phyloP scores from a whole-genome alignment of 106 monocot genomes.

The Dendrobium catenatum region DNA sequence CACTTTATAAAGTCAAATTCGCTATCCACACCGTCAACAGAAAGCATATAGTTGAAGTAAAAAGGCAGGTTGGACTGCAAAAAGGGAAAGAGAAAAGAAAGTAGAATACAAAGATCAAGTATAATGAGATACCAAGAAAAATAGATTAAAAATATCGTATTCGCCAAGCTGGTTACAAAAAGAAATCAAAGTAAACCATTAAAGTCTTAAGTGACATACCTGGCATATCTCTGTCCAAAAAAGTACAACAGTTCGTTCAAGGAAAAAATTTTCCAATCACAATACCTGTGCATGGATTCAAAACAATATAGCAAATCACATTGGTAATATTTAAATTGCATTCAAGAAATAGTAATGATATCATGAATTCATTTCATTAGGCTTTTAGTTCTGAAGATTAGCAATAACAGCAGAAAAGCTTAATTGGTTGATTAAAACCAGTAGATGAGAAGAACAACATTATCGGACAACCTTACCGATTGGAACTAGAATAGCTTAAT shows the following conservation, averaged over 20 bases:
- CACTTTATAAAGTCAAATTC: neutral
- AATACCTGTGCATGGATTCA: constrained; percentile 1
- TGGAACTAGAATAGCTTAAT: neutral
- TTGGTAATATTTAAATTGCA: neutral
- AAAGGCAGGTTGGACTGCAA: neutral
- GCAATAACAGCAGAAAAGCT: neutral
- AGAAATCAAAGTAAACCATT: neutral
- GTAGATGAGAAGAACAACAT: neutral
- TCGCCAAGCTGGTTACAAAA: neutral
- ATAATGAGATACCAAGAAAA: neutral
- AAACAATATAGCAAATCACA: neutral
- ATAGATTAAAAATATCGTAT: neutral
- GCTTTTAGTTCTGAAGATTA: neutral
- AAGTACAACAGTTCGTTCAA: neutral
- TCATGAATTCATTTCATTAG: neutral
- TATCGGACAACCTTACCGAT: neutral
- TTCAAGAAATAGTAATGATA: neutral
- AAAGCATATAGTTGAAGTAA: neutral
- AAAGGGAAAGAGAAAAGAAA: neutral
- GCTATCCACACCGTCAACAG: neutral
- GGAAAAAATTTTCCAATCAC: neutral
- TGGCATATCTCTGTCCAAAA: constrained; percentile 7
- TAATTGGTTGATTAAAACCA: neutral
- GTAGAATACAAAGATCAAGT: neutral
- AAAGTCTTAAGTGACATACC: neutral